Evolutionary conservation across 2,329 filamentous ascomycete species (phyloP), one percentile per base, ranked within the genome.

Genomic region (Camptophora hylomeconis): DNA sequence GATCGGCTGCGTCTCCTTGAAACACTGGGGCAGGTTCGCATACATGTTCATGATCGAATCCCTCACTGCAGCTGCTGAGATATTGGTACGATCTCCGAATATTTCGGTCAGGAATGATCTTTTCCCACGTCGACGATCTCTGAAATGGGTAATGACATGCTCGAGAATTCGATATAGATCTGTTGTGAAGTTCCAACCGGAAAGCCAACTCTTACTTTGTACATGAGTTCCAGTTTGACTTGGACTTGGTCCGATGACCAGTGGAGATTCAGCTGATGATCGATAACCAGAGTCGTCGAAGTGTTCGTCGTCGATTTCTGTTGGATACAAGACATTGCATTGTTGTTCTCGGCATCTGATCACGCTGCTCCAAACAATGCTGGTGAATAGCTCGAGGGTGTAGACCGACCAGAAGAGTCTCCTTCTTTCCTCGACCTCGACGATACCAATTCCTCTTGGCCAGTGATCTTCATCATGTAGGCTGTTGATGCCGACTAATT

Each of bases 121-220:
- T 20, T 30, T 31, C n/a, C n/a, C n/a, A n/a, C 19, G 19, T 20
- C 19, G 7, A 7, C n/a, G 7, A 11, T 20, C 19, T n/a, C 19
- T 7, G 24, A 26, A 26, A 15, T 26, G 10, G n/a, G 10, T 26
- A 9, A 26, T 11, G 14, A 26, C 10, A 15, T 26, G 24, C 14
- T 26, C 24, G 10, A 26, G 14, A 13, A n/a, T 54, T 4, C 66
- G 60, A 40, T 70, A 72, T 0, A 72, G 47, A 40, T 71, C 66
- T 1, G 64, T 69, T 5, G 60, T 65, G 33, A 69, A 69, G 45
- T 71, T 72, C 65, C 64, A 71, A 11, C 67, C 67, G 22, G 57
- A 54, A 5, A 72, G 47, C 67, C 67, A 72, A 32, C 51, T 45
- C 17, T 42, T 39, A 3, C 36, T 36, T 8, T 37, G 33, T 3